Conservation (phyloP, 208 protist species). For the Crithidia sp. region DNA sequence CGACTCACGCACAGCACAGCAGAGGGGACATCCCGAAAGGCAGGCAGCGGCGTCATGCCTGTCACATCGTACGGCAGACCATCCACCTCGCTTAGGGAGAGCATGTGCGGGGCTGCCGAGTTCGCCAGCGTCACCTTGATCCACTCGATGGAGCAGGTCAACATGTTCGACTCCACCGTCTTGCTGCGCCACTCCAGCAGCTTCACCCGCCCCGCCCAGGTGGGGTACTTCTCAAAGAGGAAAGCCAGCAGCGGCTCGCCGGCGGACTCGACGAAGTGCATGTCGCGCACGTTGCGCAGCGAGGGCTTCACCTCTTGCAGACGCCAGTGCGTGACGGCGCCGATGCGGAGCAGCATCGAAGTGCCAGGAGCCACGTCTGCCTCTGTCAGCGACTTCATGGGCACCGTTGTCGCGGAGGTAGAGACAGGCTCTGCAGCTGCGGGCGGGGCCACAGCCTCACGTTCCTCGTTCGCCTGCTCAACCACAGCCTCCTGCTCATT, state of each 20-base stretch:
- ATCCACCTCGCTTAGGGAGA: conserved; percentile 84
- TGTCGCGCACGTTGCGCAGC: conserved; percentile 84
- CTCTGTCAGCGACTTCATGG: background rate
- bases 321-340: conserved; percentile 44
- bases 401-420: background rate
- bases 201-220: conserved; percentile 87
- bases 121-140: conserved; percentile 56
- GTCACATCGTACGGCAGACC: conserved; percentile 81
- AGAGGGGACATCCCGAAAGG: conserved; percentile 66
- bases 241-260: conserved; percentile 83
- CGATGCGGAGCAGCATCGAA: conserved; percentile 38
- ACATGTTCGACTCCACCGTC: conserved; percentile 78
- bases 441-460: background rate
- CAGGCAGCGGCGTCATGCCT: conserved; percentile 72
- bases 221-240: conserved; percentile 77
- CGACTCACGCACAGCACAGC: conserved; percentile 75
- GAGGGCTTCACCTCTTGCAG: conserved; percentile 50
- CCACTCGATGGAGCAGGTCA: conserved; percentile 83
- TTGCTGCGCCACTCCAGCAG: conserved; percentile 81
- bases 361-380: conserved; percentile 5
- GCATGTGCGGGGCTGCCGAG: conserved; percentile 45
- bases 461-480: background rate
- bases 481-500: conserved; percentile 1
- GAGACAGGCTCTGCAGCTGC: background rate
- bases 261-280: conserved; percentile 83